These are phyloP conservation scores for Zopfochytrium polystomum DNA, from an alignment of 371 early-diverging fungal genomes.

Conservation along the genomic window DNA sequence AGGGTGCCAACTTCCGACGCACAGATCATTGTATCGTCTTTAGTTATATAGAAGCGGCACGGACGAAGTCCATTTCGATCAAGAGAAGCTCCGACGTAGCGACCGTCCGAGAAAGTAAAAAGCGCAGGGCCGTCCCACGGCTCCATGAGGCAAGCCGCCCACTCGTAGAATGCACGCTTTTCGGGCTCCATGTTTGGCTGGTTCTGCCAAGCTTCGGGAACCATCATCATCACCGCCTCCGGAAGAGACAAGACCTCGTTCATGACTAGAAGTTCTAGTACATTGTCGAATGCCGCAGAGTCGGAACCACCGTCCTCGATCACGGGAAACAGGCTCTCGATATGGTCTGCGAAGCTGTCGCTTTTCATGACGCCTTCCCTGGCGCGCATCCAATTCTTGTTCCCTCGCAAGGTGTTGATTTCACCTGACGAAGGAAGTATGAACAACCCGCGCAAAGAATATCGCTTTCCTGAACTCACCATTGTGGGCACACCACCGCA, in stretches of 20 bases:
- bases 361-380: conserved; percentile 90
- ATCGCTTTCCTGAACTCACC: conserved; percentile 55
- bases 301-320: conserved; percentile 96
- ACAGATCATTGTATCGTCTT: conserved; percentile 92
- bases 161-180: conserved; percentile 89
- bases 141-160: conserved; percentile 96
- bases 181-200: conserved; percentile 78
- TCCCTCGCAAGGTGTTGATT: conserved; percentile 96
- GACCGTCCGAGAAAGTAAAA: conserved; percentile 93
- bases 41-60: conserved; percentile 90
- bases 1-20: conserved; percentile 95
- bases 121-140: conserved; percentile 98
- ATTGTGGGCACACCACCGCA: conserved; percentile 96
- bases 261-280: conserved; percentile 86
- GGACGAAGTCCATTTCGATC: conserved; percentile 97
- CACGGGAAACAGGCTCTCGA: conserved; percentile 86
- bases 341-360: conserved; percentile 72
- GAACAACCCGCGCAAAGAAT: background rate
- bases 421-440: conserved; percentile 60
- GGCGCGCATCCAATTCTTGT: conserved; percentile 98
- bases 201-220: conserved; percentile 97
- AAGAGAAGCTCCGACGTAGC: conserved; percentile 90
- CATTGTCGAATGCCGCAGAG: conserved; percentile 93
- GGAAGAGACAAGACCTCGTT: conserved; percentile 87
- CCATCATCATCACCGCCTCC: conserved; percentile 93